phyloP scores from a whole-genome alignment of 805 yeast species.

The Lachancea sp. region DNA sequence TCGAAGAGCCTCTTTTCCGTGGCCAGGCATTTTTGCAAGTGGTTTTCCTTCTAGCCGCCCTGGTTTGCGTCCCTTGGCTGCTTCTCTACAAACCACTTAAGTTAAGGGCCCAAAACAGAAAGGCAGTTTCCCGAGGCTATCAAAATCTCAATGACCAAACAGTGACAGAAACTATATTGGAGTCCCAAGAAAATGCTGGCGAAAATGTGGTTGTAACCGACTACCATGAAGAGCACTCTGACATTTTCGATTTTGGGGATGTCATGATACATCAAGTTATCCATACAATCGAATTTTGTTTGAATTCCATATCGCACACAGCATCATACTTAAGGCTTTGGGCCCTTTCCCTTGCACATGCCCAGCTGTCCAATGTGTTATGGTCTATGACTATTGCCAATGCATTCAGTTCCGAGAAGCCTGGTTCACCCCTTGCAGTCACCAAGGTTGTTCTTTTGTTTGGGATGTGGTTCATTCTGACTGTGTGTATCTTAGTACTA shows the following conservation, averaged over 20 bases:
- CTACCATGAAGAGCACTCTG: constrained; percentile 38
- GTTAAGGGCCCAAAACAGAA: constrained; percentile 51
- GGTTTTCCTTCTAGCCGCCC: constrained; percentile 63
- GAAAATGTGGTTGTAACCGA: constrained; percentile 42
- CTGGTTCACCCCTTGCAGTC: constrained; percentile 57
- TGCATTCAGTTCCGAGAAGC: constrained; percentile 51
- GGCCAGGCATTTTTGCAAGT: constrained; percentile 79
- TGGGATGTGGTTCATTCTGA: constrained; percentile 90
- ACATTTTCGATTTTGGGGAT: constrained; percentile 76
- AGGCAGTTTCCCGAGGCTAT: constrained; percentile 38
- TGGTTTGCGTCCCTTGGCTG: constrained; percentile 89
- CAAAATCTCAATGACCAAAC: constrained; percentile 36
- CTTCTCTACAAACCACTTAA: constrained; percentile 77
- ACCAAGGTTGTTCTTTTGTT: constrained; percentile 71
- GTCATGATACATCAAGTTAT: constrained; percentile 95
- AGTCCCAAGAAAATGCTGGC: constrained; percentile 43
- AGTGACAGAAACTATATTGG: constrained; percentile 28
- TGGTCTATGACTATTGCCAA: constrained; percentile 92
- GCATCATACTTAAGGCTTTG: constrained; percentile 94
- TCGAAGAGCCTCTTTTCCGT: constrained; percentile 70
- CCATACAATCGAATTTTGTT: constrained; percentile 95
- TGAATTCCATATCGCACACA: constrained; percentile 96
- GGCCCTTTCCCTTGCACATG: constrained; percentile 97
- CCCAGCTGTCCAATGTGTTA: constrained; percentile 87
- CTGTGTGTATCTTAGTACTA: constrained; percentile 82